These are phyloP conservation scores for Boletus albobrunnescens DNA, from an alignment of 1,284 basidiomycete genomes.

Conservation along the genomic window DNA sequence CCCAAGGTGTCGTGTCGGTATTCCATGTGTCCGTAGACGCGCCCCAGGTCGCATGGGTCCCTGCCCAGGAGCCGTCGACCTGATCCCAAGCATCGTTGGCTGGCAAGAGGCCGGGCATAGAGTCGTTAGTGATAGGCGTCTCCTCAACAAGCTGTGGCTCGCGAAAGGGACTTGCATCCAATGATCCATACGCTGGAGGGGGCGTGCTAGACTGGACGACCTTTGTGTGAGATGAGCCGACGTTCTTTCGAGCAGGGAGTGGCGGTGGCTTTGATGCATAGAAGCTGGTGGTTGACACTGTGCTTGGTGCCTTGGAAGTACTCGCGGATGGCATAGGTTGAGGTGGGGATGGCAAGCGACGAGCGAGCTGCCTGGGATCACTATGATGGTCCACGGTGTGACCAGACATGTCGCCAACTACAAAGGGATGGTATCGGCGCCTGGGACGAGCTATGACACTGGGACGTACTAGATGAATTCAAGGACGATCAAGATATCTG, in stretches of 20 bases:
- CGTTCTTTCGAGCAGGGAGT: constrained; percentile 31
- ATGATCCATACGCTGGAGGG: constrained; percentile 28
- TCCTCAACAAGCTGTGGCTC: constrained; percentile 46
- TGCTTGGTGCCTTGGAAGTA: constrained; percentile 18
- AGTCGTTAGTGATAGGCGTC: constrained; percentile 27
- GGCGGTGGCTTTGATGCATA: constrained; percentile 33
- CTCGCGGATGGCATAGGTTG: constrained; percentile 17
- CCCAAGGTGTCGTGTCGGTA: constrained; percentile 27
- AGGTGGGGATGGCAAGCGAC: constrained; percentile 23
- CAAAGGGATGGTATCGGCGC: constrained; percentile 9
- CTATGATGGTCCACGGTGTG: constrained; percentile 25
- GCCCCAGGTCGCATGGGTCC: constrained; percentile 11
- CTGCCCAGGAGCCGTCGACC: constrained; percentile 20
- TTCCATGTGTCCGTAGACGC: constrained; percentile 19
- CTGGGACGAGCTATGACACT: constrained; percentile 1
- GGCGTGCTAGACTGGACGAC: constrained; percentile 24
- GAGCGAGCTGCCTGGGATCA: constrained; percentile 21
- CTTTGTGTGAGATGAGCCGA: constrained; percentile 34
- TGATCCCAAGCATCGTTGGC: constrained; percentile 17
- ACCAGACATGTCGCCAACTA: background rate
- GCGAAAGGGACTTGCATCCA: constrained; percentile 34
- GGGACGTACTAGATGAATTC: background rate
- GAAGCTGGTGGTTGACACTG: constrained; percentile 30
- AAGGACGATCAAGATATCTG: constrained; percentile 18
- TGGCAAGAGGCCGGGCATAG: constrained; percentile 32